Evolutionary conservation across 164 flowering plant species (phyloP).

Genomic region (Berberis thunbergii): DNA sequence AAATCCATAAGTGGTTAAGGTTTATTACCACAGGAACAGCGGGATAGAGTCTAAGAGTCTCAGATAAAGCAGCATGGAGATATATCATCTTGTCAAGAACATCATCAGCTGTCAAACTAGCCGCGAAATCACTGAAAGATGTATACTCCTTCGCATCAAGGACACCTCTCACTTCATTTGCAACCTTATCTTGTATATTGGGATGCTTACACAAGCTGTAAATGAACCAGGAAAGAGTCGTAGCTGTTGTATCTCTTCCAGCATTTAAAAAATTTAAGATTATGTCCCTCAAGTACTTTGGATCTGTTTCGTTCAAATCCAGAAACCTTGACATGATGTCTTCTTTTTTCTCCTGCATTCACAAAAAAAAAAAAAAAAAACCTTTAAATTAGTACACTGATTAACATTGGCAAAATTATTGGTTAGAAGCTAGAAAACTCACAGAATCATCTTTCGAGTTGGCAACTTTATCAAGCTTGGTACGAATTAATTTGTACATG

Average conservation of each 20-base stretch:
- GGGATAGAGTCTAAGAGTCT: conserved; percentile 73
- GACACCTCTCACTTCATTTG: conserved; percentile 38
- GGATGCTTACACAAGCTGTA: conserved; percentile 71
- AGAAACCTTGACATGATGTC: conserved; percentile 68
- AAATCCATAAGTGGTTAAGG: neutral
- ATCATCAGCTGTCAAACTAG: conserved; percentile 31
- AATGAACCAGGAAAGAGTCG: conserved; percentile 66
- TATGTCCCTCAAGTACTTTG: conserved; percentile 51
- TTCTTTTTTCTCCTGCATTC: conserved; percentile 33
- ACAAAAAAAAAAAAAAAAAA: too few relatives aligned
- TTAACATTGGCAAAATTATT: too few relatives aligned
- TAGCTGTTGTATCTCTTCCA: conserved; percentile 73
- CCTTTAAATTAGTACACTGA: too few relatives aligned
- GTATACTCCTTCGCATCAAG: conserved; percentile 8
- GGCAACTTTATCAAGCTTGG: conserved; percentile 18
- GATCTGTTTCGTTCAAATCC: conserved; percentile 33
- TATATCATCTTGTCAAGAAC: conserved; percentile 62
- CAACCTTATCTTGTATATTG: conserved; percentile 47
- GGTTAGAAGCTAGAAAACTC: neutral
- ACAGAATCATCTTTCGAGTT: conserved; percentile 10
- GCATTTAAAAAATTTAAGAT: conserved; percentile 63
- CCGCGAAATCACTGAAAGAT: conserved; percentile 24
- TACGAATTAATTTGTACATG: conserved; percentile 39
- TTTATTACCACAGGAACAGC: conserved; percentile 64
- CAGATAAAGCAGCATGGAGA: conserved; percentile 65